Evolutionary conservation across 2,329 filamentous ascomycete species (phyloP).

Genomic region (Thyridium curvatum): DNA sequence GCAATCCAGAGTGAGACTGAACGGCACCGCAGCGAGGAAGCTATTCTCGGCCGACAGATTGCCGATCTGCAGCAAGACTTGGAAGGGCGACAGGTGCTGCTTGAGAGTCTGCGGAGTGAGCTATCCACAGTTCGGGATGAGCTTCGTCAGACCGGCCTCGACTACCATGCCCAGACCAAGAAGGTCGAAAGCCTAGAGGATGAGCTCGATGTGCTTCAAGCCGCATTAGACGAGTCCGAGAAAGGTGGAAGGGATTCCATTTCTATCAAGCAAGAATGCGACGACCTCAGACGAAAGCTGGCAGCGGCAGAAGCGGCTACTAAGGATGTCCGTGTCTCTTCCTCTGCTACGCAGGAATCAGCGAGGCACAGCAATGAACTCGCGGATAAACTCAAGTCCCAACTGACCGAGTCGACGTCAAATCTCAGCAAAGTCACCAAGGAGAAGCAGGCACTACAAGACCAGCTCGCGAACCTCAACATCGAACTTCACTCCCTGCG

Average conservation of each 20-base stretch:
- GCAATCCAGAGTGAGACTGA: conserved; percentile 65
- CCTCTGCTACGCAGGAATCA: conserved; percentile 22
- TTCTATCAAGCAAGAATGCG: conserved; percentile 37
- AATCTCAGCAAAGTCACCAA: conserved; percentile 49
- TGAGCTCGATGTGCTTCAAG: conserved; percentile 68
- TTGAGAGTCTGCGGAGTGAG: conserved; percentile 61
- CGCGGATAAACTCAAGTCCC: conserved; percentile 46
- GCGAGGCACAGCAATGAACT: conserved; percentile 29
- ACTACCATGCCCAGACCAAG: conserved; percentile 55
- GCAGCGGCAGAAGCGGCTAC: conserved; percentile 18
- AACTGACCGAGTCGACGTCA: conserved; percentile 50
- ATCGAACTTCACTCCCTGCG: conserved; percentile 54
- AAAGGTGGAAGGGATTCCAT: conserved; percentile 43
- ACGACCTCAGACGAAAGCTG: conserved; percentile 37
- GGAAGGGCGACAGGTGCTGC: conserved; percentile 55
- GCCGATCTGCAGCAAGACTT: conserved; percentile 68
- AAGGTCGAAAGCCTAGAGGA: conserved; percentile 66
- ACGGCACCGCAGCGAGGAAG: conserved; percentile 67
- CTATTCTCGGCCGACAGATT: conserved; percentile 64
- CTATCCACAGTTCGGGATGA: conserved; percentile 62
- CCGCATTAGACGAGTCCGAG: conserved; percentile 56
- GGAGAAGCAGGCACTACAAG: conserved; percentile 59
- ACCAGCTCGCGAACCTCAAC: conserved; percentile 53
- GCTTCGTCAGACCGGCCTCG: conserved; percentile 59
- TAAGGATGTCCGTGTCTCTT: conserved; percentile 20